Percentiles rank a stretch among this genome's conserved stretches.
Conservation (phyloP, 2,329 filamentous ascomycete genomes). For the Fusarium keratoplasticum region DNA sequence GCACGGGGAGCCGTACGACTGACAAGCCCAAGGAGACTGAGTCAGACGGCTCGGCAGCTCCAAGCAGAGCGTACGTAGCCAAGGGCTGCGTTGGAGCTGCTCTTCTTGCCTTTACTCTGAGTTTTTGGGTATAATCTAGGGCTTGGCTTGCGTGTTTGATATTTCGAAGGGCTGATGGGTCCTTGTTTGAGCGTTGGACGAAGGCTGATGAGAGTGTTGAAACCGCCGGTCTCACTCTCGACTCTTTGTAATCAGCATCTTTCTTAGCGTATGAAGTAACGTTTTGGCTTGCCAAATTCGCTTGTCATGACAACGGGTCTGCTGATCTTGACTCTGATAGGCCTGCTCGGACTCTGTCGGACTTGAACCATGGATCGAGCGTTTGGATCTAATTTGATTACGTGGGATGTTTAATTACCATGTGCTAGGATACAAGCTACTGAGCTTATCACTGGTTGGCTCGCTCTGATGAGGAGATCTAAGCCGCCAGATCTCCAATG, state of each 20-base stretch:
- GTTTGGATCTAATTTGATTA: background rate
- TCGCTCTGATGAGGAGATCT: background rate
- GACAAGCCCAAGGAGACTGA: background rate
- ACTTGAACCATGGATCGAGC: background rate
- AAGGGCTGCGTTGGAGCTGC: background rate
- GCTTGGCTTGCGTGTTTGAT: background rate
- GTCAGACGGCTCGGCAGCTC: background rate
- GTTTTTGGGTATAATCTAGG: background rate
- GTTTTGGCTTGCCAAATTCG: background rate
- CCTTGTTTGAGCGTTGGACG: background rate
- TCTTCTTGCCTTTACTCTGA: background rate
- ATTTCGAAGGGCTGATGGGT: background rate
- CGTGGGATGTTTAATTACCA: background rate
- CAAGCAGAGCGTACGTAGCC: background rate
- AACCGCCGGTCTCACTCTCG: background rate
- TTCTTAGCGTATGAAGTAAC: background rate
- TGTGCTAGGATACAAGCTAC: background rate
- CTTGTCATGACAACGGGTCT: background rate
- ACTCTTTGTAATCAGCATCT: background rate
- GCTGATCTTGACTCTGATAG: background rate
- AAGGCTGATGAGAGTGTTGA: background rate
- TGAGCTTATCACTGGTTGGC: background rate
- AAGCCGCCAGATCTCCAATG: background rate
- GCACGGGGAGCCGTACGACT: background rate
- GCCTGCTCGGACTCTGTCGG: background rate